Base-by-base conservation (phyloP, 805 yeast genomes). In the Nakazawaea siamensis region DNA sequence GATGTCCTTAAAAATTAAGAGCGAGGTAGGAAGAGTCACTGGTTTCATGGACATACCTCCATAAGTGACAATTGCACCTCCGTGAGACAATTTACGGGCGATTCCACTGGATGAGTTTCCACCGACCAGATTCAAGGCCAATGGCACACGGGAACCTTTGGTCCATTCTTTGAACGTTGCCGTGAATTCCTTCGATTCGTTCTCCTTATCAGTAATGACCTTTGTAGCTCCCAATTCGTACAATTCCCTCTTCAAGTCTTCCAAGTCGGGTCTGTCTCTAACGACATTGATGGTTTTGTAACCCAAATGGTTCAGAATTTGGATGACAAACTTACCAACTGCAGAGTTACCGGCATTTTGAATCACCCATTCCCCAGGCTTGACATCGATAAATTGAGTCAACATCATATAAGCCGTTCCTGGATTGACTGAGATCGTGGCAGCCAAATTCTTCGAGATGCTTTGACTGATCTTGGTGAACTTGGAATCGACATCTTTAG, bases 11-110 rank as follows among this genome's bases (percentile, higher is more conserved):
- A 92, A 92, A 44, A 92, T 88, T 52, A 84, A 84, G 40, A 84
- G 62, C 0, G 94, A 75, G 1, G 96, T 86, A 26, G 97, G 96
- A 37, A 92, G 58, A n/a, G 74, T 71, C 9, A 92, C 94, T 2
- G 98, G 98, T 60, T 85, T 88, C 66, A 80, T 77, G 3, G 97
- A 85, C 98, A 92, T 92, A 25, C 95, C 97, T 23, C 99, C 99
- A 52, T 92, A 92, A 1, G 97, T 86, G 46, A 87, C 73, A 66
- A 92, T 62, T 31, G 77, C 70, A 1, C 92, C 95, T 47, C 83
- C 75, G 12, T 64, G 60, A 25, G 75, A 76, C 37, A 92, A 67
- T 54, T 87, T 90, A 46, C 96, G 70, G 8, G 95, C 90, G 46
- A 92, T 67, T 27, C 80, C 80, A 0, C 94, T 68, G 15, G 86